Conservation (phyloP, 805 yeast species). For the Cyberlindnera meyerae region DNA sequence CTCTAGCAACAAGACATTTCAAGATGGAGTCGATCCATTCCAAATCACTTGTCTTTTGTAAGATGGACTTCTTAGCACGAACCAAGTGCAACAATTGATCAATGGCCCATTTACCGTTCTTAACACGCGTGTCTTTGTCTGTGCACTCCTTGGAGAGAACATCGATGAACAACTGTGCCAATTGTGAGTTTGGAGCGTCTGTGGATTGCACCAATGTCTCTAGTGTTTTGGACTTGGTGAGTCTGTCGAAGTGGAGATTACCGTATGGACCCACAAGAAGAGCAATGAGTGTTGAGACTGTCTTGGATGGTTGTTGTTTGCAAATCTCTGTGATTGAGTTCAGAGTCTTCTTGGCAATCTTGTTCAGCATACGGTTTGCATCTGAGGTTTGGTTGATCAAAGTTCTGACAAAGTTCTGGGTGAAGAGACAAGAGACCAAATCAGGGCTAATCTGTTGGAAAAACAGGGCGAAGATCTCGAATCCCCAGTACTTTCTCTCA, state of each 20-base stretch:
- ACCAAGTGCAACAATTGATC: conserved; percentile 54
- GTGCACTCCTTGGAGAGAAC: conserved; percentile 14
- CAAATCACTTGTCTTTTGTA: conserved; percentile 20
- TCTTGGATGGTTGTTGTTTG: conserved; percentile 32
- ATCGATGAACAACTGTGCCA: conserved; percentile 17
- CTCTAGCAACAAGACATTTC: conserved; percentile 26
- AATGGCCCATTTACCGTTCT: conserved; percentile 45
- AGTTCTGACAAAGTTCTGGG: conserved; percentile 65
- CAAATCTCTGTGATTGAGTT: conserved; percentile 37
- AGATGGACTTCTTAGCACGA: conserved; percentile 36
- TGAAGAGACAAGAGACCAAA: conserved; percentile 34
- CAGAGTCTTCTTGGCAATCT: conserved; percentile 54
- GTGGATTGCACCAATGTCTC: conserved; percentile 20
- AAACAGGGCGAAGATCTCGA: conserved; percentile 59
- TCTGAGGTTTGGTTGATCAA: conserved; percentile 74
- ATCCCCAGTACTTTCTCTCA: conserved; percentile 84
- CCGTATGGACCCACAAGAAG: conserved; percentile 45
- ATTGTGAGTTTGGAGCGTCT: conserved; percentile 10
- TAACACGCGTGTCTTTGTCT: conserved; percentile 12
- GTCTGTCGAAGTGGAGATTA: conserved; percentile 65
- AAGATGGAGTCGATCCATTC: conserved; percentile 30
- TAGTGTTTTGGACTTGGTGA: conserved; percentile 71
- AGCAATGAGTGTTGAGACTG: conserved; percentile 29
- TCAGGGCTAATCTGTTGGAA: conserved; percentile 29
- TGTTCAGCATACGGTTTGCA: conserved; percentile 58